These are phyloP conservation scores for Ciborinia camelliae DNA, from an alignment of 2,329 filamentous ascomycete species.

Conservation along the genomic window DNA sequence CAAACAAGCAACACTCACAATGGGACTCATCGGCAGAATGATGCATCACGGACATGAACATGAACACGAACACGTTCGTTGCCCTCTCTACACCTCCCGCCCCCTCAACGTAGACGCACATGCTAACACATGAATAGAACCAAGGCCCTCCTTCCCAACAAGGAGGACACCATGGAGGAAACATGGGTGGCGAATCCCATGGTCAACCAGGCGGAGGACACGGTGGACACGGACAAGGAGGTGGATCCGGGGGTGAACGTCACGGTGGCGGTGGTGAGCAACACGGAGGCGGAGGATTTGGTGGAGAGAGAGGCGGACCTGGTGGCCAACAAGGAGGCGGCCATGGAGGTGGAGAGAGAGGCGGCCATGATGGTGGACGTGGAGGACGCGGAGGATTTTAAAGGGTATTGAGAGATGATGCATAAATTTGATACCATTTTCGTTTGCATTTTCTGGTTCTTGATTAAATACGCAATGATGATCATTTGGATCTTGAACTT, in stretches of 20 bases:
- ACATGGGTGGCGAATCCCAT: background rate
- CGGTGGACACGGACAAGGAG: background rate
- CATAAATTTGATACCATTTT: slow-evolving; percentile 2
- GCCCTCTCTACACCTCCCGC: no score
- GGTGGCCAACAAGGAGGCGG: background rate
- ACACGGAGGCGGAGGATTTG: background rate
- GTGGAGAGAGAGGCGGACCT: background rate
- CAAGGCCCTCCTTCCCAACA: background rate
- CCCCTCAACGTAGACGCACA: background rate
- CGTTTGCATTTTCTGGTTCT: background rate
- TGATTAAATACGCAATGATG: background rate
- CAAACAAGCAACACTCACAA: background rate
- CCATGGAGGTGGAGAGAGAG: background rate
- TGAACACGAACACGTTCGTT: background rate
- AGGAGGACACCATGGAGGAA: no score
- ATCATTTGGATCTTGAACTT: background rate
- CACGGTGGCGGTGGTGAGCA: background rate
- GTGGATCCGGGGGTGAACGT: background rate
- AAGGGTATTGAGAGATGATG: background rate
- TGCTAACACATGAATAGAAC: background rate
- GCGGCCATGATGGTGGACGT: background rate
- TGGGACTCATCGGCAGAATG: slow-evolving; percentile 5
- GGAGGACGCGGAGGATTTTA: background rate
- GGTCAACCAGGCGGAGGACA: background rate
- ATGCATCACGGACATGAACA: background rate